Evolutionary conservation across 805 yeast genomes (phyloP).

Genomic region (Spathaspora boniae): DNA sequence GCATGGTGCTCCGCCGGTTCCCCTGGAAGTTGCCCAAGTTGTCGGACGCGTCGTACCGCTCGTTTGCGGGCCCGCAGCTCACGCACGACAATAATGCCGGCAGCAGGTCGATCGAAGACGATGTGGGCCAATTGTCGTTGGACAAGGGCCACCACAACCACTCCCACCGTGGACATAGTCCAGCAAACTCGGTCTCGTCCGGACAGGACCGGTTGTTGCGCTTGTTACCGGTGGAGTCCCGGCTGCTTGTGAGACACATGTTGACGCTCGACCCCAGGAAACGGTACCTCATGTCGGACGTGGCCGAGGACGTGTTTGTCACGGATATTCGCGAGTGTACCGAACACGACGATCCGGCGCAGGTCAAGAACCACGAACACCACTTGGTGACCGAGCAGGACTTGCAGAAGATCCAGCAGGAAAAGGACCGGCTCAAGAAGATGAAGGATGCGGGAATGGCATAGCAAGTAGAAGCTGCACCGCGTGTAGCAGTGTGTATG

Average conservation of each 20-base stretch:
- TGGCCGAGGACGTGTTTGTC: slow-evolving; percentile 58
- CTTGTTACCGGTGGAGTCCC: slow-evolving; percentile 64
- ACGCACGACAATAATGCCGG: neutral
- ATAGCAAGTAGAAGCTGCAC: slow-evolving; percentile 4
- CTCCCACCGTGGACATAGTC: too few relatives aligned
- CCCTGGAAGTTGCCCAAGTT: slow-evolving; percentile 95
- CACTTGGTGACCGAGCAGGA: slow-evolving; percentile 69
- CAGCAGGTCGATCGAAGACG: slow-evolving; percentile 4
- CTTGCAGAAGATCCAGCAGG: slow-evolving; percentile 34
- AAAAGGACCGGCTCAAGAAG: slow-evolving; percentile 24
- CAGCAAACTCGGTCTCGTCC: slow-evolving; percentile 6
- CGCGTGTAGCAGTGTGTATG: too few relatives aligned
- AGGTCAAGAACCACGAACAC: slow-evolving; percentile 48
- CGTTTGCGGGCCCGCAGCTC: slow-evolving; percentile 43
- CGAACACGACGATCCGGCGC: slow-evolving; percentile 11
- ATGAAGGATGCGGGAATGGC: slow-evolving; percentile 19
- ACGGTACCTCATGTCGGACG: slow-evolving; percentile 57
- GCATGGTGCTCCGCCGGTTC: slow-evolving; percentile 81
- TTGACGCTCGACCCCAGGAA: slow-evolving; percentile 53
- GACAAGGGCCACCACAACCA: slow-evolving; percentile 1
- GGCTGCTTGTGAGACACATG: slow-evolving; percentile 63
- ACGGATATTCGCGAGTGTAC: slow-evolving; percentile 54
- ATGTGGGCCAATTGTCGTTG: neutral
- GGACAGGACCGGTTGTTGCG: slow-evolving; percentile 76
- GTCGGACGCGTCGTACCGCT: slow-evolving; percentile 68